A percentile compares a stretch with the other conserved stretches of the same genome.
phyloP scores from a whole-genome alignment of 2,329 filamentous ascomycete genomes.

The Didymella segeticola region DNA sequence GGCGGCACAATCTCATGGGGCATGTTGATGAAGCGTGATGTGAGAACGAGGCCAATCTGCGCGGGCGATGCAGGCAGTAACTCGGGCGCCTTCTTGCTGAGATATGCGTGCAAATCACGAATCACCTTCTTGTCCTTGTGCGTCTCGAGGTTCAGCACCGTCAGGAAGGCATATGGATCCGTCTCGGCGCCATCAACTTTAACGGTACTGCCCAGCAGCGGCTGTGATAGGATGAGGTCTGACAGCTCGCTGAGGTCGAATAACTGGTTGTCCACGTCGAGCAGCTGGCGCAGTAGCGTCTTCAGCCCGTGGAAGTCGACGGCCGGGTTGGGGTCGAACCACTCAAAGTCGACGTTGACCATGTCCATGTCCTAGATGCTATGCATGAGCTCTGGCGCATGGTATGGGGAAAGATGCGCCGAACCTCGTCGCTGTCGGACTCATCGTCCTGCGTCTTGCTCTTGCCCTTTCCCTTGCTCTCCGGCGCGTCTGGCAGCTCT shows the following conservation, averaged over 20 bases:
- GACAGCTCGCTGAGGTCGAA: constrained; percentile 88
- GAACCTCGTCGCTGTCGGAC: constrained; percentile 49
- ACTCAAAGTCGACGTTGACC: constrained; percentile 96
- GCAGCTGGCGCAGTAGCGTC: constrained; percentile 84
- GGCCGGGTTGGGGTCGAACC: constrained; percentile 91
- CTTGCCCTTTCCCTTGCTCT: constrained; percentile 34
- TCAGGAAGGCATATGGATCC: constrained; percentile 92
- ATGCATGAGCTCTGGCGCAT: constrained; percentile 19
- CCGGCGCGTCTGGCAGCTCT: constrained; percentile 45
- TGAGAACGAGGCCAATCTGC: constrained; percentile 84
- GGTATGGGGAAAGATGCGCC: constrained; percentile 16
- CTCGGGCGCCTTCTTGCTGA: constrained; percentile 58
- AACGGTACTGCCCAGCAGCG: constrained; percentile 88
- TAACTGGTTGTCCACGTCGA: constrained; percentile 84
- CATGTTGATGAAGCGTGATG: constrained; percentile 94
- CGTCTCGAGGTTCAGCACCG: constrained; percentile 80
- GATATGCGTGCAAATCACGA: constrained; percentile 73
- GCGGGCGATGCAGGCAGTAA: constrained; percentile 45
- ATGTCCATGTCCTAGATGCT: constrained; percentile 80
- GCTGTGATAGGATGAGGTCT: constrained; percentile 86
- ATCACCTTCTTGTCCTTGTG: constrained; percentile 77
- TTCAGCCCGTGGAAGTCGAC: constrained; percentile 97
- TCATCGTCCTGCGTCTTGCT: constrained; percentile 39
- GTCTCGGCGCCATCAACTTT: constrained; percentile 96
- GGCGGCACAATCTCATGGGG: constrained; percentile 91